phyloP scores from a whole-genome alignment of 768 basidiomycete species.

The Amanita muscaria region DNA sequence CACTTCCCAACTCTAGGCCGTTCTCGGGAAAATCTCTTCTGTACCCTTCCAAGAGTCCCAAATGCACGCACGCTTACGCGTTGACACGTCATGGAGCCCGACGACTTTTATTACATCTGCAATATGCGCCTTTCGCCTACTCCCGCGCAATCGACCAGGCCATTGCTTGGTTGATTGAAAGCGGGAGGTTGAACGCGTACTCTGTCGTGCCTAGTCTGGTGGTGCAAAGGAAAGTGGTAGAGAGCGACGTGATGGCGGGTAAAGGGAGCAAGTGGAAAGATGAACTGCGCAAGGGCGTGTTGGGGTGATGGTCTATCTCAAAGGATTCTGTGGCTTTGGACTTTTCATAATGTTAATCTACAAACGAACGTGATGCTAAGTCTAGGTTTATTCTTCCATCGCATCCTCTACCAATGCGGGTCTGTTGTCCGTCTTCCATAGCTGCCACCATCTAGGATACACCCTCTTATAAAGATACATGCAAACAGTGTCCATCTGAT shows the following conservation, averaged over 20 bases:
- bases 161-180: constrained; percentile 55
- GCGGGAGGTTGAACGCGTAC: constrained; percentile 45
- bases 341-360: too few species aligned
- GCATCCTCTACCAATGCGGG: constrained; percentile 1
- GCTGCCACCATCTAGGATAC: constrained; percentile 76
- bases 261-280: constrained; percentile 53
- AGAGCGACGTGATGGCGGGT: constrained; percentile 48
- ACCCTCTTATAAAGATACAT: constrained; percentile 94
- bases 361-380: too few species aligned
- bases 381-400: constrained; percentile 8
- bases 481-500: constrained; percentile 95
- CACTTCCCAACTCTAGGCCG: constrained; percentile 17
- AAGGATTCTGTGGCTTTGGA: too few species aligned
- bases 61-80: constrained; percentile 69
- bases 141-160: constrained; percentile 74
- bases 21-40: constrained; percentile 23
- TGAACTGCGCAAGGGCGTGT: constrained; percentile 36
- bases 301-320: too few species aligned
- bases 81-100: constrained; percentile 52
- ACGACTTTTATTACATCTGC: constrained; percentile 49
- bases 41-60: constrained; percentile 52
- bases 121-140: constrained; percentile 61
- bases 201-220: constrained; percentile 62
- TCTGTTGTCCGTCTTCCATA: constrained; percentile 31
- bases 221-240: constrained; percentile 50